phyloP scores from a whole-genome alignment of 331 rosid genomes.

The Saraca asoca region DNA sequence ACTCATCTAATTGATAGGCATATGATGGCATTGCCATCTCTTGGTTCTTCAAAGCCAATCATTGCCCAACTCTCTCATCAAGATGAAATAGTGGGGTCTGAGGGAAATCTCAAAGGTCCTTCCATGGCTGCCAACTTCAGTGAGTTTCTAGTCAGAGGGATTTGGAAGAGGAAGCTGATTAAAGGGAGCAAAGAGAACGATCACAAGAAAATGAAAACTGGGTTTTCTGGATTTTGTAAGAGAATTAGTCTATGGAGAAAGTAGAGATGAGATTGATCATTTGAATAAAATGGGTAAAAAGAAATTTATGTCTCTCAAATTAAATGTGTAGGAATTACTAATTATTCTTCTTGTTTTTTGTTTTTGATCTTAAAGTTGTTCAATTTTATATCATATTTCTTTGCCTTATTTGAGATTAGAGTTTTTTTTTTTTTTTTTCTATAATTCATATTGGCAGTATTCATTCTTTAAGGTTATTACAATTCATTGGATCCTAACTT shows the following conservation, averaged over 20 bases:
- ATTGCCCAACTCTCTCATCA: conserved; percentile 29
- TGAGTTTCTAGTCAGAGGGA: conserved; percentile 38
- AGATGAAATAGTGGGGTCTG: conserved; percentile 14
- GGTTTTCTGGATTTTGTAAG: conserved; percentile 35
- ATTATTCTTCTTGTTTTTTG: neutral
- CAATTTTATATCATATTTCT: no score
- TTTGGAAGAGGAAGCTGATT: conserved; percentile 45
- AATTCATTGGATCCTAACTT: no score
- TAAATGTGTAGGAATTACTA: neutral
- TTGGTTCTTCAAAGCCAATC: conserved; percentile 50
- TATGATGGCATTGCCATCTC: conserved; percentile 56
- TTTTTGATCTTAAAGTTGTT: no score
- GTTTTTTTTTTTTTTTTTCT: no score
- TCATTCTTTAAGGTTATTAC: no score
- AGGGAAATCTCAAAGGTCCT: conserved; percentile 27
- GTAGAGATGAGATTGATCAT: neutral
- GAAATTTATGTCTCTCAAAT: no score
- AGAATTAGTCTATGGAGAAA: conserved; percentile 49
- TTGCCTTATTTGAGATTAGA: no score
- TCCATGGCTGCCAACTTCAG: conserved; percentile 36
- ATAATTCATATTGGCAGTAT: no score
- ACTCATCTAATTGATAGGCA: conserved; percentile 67
- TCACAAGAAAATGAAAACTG: conserved; percentile 35
- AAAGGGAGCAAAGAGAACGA: conserved; percentile 33
- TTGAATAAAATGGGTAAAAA: neutral